These are phyloP conservation scores for Stagonosporopsis cucurbitacearum DNA, from an alignment of 2,329 filamentous ascomycete genomes.

Conservation along the genomic window DNA sequence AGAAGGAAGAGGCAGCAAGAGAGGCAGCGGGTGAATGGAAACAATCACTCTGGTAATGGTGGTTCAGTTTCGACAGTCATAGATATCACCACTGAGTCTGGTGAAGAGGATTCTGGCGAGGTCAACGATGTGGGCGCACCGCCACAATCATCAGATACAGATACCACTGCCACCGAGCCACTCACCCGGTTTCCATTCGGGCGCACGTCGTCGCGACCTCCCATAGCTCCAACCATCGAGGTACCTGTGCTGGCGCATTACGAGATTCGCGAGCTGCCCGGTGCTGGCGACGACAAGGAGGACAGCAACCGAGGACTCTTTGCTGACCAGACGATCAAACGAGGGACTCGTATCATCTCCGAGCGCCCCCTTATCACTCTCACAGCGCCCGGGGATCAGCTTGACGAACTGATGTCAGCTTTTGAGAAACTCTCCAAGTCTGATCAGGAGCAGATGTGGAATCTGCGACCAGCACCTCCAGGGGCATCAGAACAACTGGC, in stretches of 20 bases:
- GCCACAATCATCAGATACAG: slow-evolving; percentile 1
- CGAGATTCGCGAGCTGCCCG: slow-evolving; percentile 7
- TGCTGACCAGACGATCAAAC: slow-evolving; percentile 13
- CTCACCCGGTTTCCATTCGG: background rate
- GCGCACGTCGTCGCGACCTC: background rate
- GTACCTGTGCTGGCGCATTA: slow-evolving; percentile 13
- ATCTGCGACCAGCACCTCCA: slow-evolving; percentile 3
- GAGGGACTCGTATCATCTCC: slow-evolving; percentile 25
- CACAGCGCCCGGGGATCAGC: slow-evolving; percentile 3
- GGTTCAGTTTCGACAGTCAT: background rate
- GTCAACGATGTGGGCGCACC: background rate
- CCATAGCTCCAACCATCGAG: background rate
- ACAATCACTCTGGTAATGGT: background rate
- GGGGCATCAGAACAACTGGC: slow-evolving; percentile 6
- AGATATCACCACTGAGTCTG: background rate
- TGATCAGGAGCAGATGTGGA: slow-evolving; percentile 12
- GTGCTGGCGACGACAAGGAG: background rate
- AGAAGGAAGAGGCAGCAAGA: background rate
- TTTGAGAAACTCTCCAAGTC: slow-evolving; percentile 10
- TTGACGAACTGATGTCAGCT: slow-evolving; percentile 5
- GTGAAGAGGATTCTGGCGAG: background rate
- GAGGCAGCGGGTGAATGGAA: background rate
- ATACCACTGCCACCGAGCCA: slow-evolving; percentile 10
- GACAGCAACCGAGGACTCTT: slow-evolving; percentile 16
- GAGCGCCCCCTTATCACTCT: slow-evolving; percentile 20